phyloP scores from a whole-genome alignment of 1,139 yeast species.

The Blastobotrys aristatus region DNA sequence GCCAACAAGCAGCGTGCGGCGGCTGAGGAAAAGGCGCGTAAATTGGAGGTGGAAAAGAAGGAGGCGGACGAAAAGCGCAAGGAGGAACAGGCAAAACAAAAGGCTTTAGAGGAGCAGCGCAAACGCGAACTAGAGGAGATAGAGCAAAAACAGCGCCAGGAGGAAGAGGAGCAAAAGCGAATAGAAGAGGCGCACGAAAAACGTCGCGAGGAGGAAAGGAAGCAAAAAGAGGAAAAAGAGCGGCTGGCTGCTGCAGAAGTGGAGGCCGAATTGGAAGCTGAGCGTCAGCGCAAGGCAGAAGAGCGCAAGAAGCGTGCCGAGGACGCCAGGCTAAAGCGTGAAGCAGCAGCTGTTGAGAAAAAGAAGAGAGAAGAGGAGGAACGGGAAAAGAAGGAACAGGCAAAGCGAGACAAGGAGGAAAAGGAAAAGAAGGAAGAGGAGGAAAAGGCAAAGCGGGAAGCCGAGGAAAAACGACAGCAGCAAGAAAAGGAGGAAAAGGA shows the following conservation, averaged over 20 bases:
- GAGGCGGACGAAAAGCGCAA: slow-evolving; percentile 5
- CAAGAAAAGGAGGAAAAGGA: slow-evolving; percentile 2
- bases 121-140: background rate
- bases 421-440: slow-evolving; percentile 17
- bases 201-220: slow-evolving; percentile 7
- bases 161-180: slow-evolving; percentile 18
- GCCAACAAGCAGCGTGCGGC: slow-evolving; percentile 13
- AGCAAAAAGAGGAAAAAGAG: slow-evolving; percentile 1
- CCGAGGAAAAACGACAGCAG: slow-evolving; percentile 4
- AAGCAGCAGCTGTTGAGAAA: slow-evolving; percentile 15
- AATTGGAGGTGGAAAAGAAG: slow-evolving; percentile 9
- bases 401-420: slow-evolving; percentile 17
- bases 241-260: slow-evolving; percentile 20
- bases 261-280: slow-evolving; percentile 45
- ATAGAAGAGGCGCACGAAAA: slow-evolving; percentile 17
- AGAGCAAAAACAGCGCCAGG: slow-evolving; percentile 11
- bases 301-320: slow-evolving; percentile 15
- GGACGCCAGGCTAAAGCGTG: slow-evolving; percentile 52
- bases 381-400: slow-evolving; percentile 13
- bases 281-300: slow-evolving; percentile 47
- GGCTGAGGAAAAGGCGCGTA: slow-evolving; percentile 5
- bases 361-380: slow-evolving; percentile 13
- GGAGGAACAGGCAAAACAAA: background rate
- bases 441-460: background rate
- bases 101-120: background rate